Conservation (phyloP, 164 flowering plant genomes). For the Taxillus chinensis region DNA sequence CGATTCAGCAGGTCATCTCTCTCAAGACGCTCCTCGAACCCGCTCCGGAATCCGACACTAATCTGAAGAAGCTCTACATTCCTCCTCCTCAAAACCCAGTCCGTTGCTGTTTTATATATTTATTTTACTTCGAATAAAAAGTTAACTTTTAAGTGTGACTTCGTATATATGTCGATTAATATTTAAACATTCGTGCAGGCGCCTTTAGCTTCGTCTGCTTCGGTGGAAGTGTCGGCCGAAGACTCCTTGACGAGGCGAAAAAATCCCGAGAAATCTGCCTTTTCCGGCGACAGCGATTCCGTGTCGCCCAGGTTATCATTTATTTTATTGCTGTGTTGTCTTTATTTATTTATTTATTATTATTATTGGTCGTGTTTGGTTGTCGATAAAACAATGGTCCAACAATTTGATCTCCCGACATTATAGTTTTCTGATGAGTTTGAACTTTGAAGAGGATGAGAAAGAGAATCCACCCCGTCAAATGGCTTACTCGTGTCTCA, state of each 20-base stretch:
- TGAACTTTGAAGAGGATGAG: too few relatives aligned
- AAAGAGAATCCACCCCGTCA: too few relatives aligned
- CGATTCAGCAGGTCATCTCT: constrained; percentile 4
- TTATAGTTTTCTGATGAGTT: too few relatives aligned
- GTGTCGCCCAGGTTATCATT: not conserved
- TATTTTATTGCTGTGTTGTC: too few relatives aligned
- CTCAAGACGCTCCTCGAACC: constrained; percentile 1
- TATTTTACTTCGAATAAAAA: not conserved
- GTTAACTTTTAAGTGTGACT: too few relatives aligned
- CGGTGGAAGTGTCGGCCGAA: not conserved
- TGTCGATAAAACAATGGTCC: too few relatives aligned
- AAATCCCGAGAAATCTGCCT: not conserved
- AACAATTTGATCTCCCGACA: too few relatives aligned
- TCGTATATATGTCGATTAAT: not conserved
- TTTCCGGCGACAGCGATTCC: not conserved
- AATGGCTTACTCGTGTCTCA: too few relatives aligned
- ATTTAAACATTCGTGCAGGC: not conserved
- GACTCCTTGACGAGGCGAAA: not conserved
- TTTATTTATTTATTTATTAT: too few relatives aligned
- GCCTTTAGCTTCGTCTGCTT: not conserved
- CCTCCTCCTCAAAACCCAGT: constrained; percentile 6
- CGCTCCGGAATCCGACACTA: not conserved
- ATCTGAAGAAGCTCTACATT: constrained; percentile 6
- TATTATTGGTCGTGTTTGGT: too few relatives aligned
- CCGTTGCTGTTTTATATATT: constrained; percentile 1